Percentiles rank a stretch among this genome's conserved stretches.
phyloP scores from a whole-genome alignment of 139 green algal species.

The Penium margaritaceum region DNA sequence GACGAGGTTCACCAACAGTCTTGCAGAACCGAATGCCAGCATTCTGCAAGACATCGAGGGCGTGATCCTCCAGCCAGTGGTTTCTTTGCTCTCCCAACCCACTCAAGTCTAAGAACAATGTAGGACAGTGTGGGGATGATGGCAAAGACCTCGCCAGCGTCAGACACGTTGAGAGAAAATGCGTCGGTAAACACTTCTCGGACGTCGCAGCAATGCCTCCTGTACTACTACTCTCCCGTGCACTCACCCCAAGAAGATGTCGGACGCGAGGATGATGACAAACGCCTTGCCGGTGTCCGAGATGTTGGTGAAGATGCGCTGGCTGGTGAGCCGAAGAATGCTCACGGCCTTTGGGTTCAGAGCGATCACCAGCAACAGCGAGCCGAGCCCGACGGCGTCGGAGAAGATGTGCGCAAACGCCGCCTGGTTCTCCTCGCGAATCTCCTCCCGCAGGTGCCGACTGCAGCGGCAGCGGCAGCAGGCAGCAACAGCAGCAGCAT shows the following conservation, averaged over 20 bases:
- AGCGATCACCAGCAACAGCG: conserved; percentile 26
- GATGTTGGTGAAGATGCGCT: conserved; percentile 46
- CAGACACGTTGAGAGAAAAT: too few relatives aligned
- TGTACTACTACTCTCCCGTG: too few relatives aligned
- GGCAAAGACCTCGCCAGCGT: too few relatives aligned
- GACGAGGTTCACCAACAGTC: too few relatives aligned
- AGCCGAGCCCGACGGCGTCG: conserved; percentile 5
- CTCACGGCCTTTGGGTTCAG: conserved; percentile 30
- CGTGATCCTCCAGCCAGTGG: too few relatives aligned
- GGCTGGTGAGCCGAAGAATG: conserved; percentile 24
- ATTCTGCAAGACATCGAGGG: too few relatives aligned
- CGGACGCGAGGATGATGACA: conserved; percentile 45
- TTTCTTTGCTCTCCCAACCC: too few relatives aligned
- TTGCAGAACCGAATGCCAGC: too few relatives aligned
- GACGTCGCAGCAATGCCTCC: too few relatives aligned
- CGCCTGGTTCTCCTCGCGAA: conserved; percentile 20
- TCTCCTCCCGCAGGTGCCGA: conserved; percentile 27
- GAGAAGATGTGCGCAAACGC: conserved; percentile 38
- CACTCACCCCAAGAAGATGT: conserved; percentile 46
- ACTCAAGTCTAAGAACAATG: too few relatives aligned
- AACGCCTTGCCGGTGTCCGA: conserved; percentile 46
- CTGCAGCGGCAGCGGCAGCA: conserved; percentile 14
- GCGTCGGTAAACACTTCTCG: too few relatives aligned
- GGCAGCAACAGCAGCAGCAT: conserved; percentile 8
- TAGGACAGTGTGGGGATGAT: too few relatives aligned